Evolutionary conservation across 768 basidiomycete species (phyloP), one percentile per base, ranked within the genome.

Genomic region (Suillus luteus): DNA sequence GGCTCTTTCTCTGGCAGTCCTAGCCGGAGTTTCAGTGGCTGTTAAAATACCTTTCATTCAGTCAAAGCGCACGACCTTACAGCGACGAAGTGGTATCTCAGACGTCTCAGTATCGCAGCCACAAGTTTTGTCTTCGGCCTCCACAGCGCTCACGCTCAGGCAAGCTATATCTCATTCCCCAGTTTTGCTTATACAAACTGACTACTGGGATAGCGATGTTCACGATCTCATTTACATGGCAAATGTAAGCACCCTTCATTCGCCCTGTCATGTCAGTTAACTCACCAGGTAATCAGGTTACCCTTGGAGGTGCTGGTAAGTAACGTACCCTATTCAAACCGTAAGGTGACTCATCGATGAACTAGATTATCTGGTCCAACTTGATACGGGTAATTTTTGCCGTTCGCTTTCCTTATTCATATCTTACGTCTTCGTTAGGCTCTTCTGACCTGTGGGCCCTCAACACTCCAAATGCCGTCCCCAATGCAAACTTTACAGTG

Each of bases 151-250:
- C 38, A 68, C 74, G 1, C 69, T 75, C 51, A 70, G 61, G 75
- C 73, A 61, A 24, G 58, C 11, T n/a, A 58, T 60, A 55, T 37
- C 8, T 35, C 38, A 24, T 24, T 37, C 27, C 8, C 35, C 41
- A 35, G 40, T 38, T n/a, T 17, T 37, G 33, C 12, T 19, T 8
- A 43, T 55, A 64, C 66, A 17, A 11, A 61, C 41, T 71, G 71
- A 75, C 63, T 5, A 58, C 59, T 59, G 59, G 62, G 63, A 31
- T 64, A 93, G 91, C 69, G 85, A 89, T 66, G 83, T 87, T 33
- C 84, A 87, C 65, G 93, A 94, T 76, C 72, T 94, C 74, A 81
- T 94, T 64, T 95, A 95, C 68, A 83, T 92, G 62, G 83, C 87
- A 62, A 87, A 93, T 71, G 91, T 91, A 69, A 75, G 89, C 78